phyloP scores from a whole-genome alignment of 345 rosid genomes.

The Lepidium africanum region DNA sequence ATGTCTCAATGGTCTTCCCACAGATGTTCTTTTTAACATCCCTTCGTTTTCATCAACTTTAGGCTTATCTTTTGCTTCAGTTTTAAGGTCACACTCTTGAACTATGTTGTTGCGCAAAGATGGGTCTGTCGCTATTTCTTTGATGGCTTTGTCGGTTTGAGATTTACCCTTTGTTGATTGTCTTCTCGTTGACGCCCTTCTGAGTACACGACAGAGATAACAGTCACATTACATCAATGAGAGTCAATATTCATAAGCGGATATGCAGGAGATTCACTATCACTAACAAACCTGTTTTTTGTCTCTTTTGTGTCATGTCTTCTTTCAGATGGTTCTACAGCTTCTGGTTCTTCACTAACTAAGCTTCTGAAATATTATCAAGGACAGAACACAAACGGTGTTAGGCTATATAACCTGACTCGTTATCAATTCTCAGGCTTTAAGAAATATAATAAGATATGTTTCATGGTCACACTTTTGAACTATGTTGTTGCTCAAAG shows the following conservation, averaged over 20 bases:
- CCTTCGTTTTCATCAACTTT: constrained; percentile 31
- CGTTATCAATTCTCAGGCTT: too few species aligned
- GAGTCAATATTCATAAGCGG: background rate
- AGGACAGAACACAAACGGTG: background rate
- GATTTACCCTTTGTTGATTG: constrained; percentile 29
- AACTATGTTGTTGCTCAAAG: background rate
- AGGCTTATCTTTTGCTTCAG: constrained; percentile 15
- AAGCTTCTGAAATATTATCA: constrained; percentile 9
- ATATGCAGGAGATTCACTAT: background rate
- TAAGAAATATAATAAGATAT: background rate
- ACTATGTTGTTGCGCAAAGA: background rate
- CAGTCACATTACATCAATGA: background rate
- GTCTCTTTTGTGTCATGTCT: constrained; percentile 25
- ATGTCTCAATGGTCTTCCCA: constrained; percentile 54
- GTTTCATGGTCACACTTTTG: constrained; percentile 12
- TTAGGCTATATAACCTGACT: background rate
- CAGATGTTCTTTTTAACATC: constrained; percentile 29
- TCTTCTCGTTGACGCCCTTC: constrained; percentile 30
- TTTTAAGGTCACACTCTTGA: constrained; percentile 13
- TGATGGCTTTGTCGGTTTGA: constrained; percentile 9
- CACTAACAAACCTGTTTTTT: constrained; percentile 38
- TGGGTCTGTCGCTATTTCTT: constrained; percentile 8
- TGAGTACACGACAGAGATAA: background rate
- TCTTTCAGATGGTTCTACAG: constrained; percentile 26
- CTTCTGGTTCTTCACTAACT: constrained; percentile 27